These are phyloP conservation scores for Solanum commersonii DNA, from an alignment of 257 asterid species.

Conservation along the genomic window DNA sequence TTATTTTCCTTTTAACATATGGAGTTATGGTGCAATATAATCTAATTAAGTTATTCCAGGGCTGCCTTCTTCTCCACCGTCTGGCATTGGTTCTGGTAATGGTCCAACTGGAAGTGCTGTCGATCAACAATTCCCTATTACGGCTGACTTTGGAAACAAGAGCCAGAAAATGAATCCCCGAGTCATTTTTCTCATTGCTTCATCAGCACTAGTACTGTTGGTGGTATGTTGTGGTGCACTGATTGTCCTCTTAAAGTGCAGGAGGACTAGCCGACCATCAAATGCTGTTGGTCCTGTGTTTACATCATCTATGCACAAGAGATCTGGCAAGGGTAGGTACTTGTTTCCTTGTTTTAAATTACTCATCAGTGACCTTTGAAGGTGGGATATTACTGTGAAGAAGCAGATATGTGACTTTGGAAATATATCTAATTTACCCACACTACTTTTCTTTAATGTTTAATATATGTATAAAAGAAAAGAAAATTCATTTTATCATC, in stretches of 20 bases:
- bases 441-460: neutral
- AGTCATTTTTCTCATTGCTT: slow-evolving; percentile 60
- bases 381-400: neutral
- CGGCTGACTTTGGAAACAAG: slow-evolving; percentile 54
- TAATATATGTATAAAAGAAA: neutral
- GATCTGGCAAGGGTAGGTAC: slow-evolving; percentile 43
- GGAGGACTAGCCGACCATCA: slow-evolving; percentile 53
- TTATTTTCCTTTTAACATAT: neutral
- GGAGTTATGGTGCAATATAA: neutral
- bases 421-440: neutral
- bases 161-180: slow-evolving; percentile 66
- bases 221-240: slow-evolving; percentile 68
- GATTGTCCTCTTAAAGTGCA: slow-evolving; percentile 63
- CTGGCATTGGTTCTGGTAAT: slow-evolving; percentile 45
- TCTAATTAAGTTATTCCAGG: slow-evolving; percentile 38
- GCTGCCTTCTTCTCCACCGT: slow-evolving; percentile 66
- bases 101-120: slow-evolving; percentile 74
- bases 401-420: neutral
- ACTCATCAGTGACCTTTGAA: neutral
- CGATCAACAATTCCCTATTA: slow-evolving; percentile 68
- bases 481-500: neutral
- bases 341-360: neutral
- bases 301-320: slow-evolving; percentile 59
- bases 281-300: slow-evolving; percentile 77
- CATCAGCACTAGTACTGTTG: slow-evolving; percentile 72